Conservation (phyloP, 805 yeast species). For the Saccharomycopsis capsularis region DNA sequence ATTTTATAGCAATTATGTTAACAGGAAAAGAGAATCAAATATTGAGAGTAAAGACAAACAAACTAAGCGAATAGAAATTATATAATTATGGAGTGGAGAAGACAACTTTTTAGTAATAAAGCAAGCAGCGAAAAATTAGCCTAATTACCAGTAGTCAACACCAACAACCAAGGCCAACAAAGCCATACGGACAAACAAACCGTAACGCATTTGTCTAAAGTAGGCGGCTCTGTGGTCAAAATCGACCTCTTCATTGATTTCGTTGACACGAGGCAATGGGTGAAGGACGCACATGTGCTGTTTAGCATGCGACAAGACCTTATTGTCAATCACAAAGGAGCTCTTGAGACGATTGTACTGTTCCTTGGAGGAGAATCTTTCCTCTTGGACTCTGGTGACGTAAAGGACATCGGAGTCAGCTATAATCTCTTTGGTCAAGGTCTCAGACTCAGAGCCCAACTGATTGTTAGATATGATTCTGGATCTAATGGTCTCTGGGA, state of each 20-base stretch:
- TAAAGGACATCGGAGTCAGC: constrained; percentile 90
- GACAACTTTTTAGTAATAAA: too few relatives aligned
- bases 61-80: too few relatives aligned
- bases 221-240: constrained; percentile 99
- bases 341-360: constrained; percentile 88
- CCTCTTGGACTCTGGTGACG: constrained; percentile 98
- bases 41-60: too few relatives aligned
- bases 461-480: constrained; percentile 61
- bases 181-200: constrained; percentile 98
- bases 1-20: too few relatives aligned
- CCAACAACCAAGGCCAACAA: constrained; percentile 96
- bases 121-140: too few relatives aligned
- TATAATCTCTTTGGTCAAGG: constrained; percentile 76
- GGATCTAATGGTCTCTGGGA: constrained; percentile 69
- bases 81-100: too few relatives aligned
- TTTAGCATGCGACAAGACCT: constrained; percentile 84
- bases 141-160: constrained; percentile 58
- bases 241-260: constrained; percentile 96
- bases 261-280: constrained; percentile 95
- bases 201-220: constrained; percentile 99
- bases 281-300: constrained; percentile 99
- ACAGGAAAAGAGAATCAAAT: too few relatives aligned
- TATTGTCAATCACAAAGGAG: constrained; percentile 87
- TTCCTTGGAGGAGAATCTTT: constrained; percentile 70
- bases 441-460: constrained; percentile 67